These are phyloP conservation scores for Pseudotulostoma volvatum DNA, from an alignment of 495 filamentous ascomycete genomes.

Conservation along the genomic window DNA sequence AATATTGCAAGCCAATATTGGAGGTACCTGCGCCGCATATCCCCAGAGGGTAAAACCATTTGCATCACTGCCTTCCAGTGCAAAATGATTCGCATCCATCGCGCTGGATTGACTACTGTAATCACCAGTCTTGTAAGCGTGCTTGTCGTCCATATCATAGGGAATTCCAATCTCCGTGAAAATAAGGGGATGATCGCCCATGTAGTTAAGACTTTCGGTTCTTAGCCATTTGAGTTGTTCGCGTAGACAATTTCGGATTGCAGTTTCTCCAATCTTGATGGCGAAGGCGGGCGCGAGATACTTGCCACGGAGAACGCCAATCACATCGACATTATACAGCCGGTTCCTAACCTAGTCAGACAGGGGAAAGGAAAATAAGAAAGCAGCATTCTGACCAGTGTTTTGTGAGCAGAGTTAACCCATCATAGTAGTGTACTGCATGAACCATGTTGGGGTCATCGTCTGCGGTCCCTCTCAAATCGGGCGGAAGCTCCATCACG, in stretches of 20 bases:
- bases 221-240: slow-evolving; percentile 81
- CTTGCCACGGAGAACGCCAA: slow-evolving; percentile 76
- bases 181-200: slow-evolving; percentile 79
- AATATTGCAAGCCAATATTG: not conserved
- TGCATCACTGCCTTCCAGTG: slow-evolving; percentile 59
- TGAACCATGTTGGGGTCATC: slow-evolving; percentile 85
- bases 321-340: slow-evolving; percentile 89
- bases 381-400: slow-evolving; percentile 47
- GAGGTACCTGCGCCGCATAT: slow-evolving; percentile 53
- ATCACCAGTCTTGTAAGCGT: slow-evolving; percentile 92
- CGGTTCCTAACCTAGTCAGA: slow-evolving; percentile 44
- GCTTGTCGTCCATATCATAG: slow-evolving; percentile 95
- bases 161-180: slow-evolving; percentile 95
- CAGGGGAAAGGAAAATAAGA: not conserved
- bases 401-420: slow-evolving; percentile 90
- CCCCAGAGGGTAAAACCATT: slow-evolving; percentile 85
- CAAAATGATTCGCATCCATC: slow-evolving; percentile 95
- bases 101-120: slow-evolving; percentile 85
- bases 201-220: slow-evolving; percentile 76
- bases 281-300: slow-evolving; percentile 80
- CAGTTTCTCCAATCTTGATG: slow-evolving; percentile 82
- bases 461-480: slow-evolving; percentile 71
- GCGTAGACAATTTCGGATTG: slow-evolving; percentile 84
- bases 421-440: slow-evolving; percentile 91
- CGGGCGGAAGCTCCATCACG: slow-evolving; percentile 78